phyloP scores from a whole-genome alignment of 1,284 basidiomycete genomes.

The Pseudozyma tsukubaensis region DNA sequence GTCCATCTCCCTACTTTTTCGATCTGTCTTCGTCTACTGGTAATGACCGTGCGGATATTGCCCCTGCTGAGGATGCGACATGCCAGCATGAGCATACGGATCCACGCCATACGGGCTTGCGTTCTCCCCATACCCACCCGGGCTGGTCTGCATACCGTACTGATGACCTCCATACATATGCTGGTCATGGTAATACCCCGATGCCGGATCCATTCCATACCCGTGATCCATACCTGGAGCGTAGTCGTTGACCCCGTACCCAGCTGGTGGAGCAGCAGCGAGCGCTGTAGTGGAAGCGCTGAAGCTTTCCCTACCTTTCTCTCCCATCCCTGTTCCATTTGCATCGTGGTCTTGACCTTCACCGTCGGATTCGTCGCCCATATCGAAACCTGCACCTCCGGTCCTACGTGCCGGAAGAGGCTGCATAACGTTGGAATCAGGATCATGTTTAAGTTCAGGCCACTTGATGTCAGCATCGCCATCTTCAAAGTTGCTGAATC shows the following conservation, averaged over 20 bases:
- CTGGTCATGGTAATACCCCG: conserved; percentile 27
- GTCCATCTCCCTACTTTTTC: too few relatives aligned
- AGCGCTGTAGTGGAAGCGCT: conserved; percentile 44
- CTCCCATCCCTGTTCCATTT: conserved; percentile 8
- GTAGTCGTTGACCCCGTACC: conserved; percentile 32
- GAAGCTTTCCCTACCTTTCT: conserved; percentile 51
- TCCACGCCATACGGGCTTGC: conserved; percentile 23
- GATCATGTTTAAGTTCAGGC: conserved; percentile 66
- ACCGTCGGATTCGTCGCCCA: conserved; percentile 63
- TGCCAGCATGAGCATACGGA: conserved; percentile 36
- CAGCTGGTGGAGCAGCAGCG: conserved; percentile 21
- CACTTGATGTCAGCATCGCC: conserved; percentile 65
- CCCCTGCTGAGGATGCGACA: conserved; percentile 28
- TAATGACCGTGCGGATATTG: conserved; percentile 29
- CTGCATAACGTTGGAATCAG: conserved; percentile 57
- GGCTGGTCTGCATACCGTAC: conserved; percentile 32
- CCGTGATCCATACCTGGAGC: conserved; percentile 18
- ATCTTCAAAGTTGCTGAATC: conserved; percentile 53
- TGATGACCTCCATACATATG: conserved; percentile 26
- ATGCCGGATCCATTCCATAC: conserved; percentile 28
- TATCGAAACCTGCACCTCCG: conserved; percentile 66
- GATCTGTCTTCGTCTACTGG: conserved; percentile 23
- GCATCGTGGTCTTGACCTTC: conserved; percentile 38
- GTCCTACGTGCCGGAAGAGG: conserved; percentile 64
- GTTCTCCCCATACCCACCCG: conserved; percentile 7